phyloP scores from a whole-genome alignment of 2,329 filamentous ascomycete genomes.

The Cladophialophora immunda region DNA sequence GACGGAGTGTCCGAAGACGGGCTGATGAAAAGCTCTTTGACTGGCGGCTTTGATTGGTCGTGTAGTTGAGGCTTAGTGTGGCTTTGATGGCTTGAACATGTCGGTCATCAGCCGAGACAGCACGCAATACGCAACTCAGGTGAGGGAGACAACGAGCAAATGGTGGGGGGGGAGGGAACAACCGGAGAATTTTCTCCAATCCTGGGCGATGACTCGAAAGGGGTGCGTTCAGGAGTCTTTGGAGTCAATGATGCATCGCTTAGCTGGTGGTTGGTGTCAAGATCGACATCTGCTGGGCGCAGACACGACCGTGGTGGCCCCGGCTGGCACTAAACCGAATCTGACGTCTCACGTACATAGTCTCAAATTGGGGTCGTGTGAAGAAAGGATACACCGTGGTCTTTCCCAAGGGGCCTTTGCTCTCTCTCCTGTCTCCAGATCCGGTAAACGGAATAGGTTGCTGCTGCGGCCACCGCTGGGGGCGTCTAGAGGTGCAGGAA shows the following conservation, averaged over 20 bases:
- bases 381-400: conserved; percentile 12
- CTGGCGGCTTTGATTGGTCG: conserved; percentile 5
- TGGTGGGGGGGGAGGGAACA: background rate
- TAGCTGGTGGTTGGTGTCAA: background rate
- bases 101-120: conserved; percentile 3
- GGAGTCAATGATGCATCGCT: conserved; percentile 15
- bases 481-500: conserved; percentile 1
- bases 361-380: conserved; percentile 1
- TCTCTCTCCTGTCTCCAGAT: background rate
- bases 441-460: background rate
- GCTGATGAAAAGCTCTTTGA: background rate
- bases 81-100: conserved; percentile 14
- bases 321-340: conserved; percentile 1
- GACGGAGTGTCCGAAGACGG: conserved; percentile 1
- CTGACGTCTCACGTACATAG: conserved; percentile 18
- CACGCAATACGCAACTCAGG: conserved; percentile 11
- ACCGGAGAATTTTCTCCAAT: conserved; percentile 15
- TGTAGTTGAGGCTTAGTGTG: conserved; percentile 16
- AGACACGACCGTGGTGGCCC: background rate
- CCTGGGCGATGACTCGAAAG: background rate
- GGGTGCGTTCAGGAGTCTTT: background rate
- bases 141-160: background rate
- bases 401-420: no score
- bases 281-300: conserved; percentile 7
- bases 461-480: background rate